Base-by-base conservation (phyloP, 1,284 basidiomycete genomes). In the Agroathelia rolfsii region DNA sequence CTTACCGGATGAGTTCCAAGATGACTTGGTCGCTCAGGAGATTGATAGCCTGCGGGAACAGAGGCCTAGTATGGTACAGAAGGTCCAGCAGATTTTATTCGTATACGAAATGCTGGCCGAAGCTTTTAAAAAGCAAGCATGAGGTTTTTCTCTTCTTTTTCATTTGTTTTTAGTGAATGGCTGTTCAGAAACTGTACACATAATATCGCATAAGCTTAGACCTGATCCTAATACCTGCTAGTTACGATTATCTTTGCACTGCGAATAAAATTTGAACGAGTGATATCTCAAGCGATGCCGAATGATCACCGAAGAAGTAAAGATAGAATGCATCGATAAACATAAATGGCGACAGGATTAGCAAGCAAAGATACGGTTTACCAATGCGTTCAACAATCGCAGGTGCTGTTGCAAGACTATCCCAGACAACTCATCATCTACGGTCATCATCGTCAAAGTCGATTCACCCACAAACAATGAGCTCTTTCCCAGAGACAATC, bases 31-130 rank as follows among this genome's bases (percentile, higher is more conserved):
- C 3, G 69, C 68, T 6, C 62, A 69, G 48, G 85, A 87, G 49
- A 62, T 89, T 12, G 86, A 90, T 47, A 69, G 64, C 15, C 53
- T 89, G 42, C 59, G 86, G 41, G 86, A 90, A 52, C 85, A 88
- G 51, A 58, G 86, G 27, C 74, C 76, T 2, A 68, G 75, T 20
- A 90, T 90, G 86, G 81, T 87, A 14, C 76, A 90, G 57, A 66
- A 71, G 37, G 56, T 61, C 2, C 75, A 76, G 40, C 86, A 90
- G 52, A 55, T 75, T 3, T 28, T 61, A 3, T 59, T 86, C 38
- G 60, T 88, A 17, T 89, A 87, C 49, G 65, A 76, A 39, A 56
- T 75, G 20, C 53, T 86, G 32, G 47, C 55, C 3, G 48, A 53
- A 28, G 68, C 64, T 1, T 59, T 61, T 32, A 21, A 23, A 28